Base-by-base conservation (phyloP, 139 green algal species). In the Picochlorum costavermella region DNA sequence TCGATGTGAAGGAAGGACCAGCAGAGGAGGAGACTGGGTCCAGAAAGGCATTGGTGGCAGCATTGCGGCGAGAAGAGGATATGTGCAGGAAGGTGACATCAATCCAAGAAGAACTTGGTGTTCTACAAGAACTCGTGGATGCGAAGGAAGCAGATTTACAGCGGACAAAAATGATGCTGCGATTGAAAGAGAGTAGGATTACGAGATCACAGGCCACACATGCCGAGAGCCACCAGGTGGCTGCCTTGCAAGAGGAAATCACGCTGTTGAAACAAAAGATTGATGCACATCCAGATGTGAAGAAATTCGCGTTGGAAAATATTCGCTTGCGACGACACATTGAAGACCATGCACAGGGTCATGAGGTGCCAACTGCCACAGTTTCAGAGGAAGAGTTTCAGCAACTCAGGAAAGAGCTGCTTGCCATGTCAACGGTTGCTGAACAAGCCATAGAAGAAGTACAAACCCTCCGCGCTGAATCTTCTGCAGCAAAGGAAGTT, bases 271-370 rank as follows among this genome's bases (percentile, higher is more conserved):
- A 62, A 13, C 46, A 48, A 20, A 68, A 63, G 60, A 20, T 80
- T 28, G 64, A 77, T 26, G 60, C 65, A 26, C 69, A 84, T 33
- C 75, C 75, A 13, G 77, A 84, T 16, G 75, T 84, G 30, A 80
- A 74, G 49, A 59, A 71, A 44, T 83, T 76, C 73, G 76, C 76
- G 46, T 69, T 75, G 12, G 76, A 83, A 61, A 82, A 79, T 49
- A 33, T 79, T 51, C 62, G 51, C 2, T 63, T 83, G 13, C 13
- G 12, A 6, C 30, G 66, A 25, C 57, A 63, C 37, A 20, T 64
- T 12, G 58, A 31, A 48, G 14, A n/a, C 13, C 8, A 40, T 40
- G 33, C 33, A 40, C 33, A 40, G 11, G 33, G 11, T 40, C 33
- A 40, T 40, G 33, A 40, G 33, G 33, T 8, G 2, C 11, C 33